Base-by-base conservation (phyloP, 768 basidiomycete species). In the Hemileccinum rubropunctum region DNA sequence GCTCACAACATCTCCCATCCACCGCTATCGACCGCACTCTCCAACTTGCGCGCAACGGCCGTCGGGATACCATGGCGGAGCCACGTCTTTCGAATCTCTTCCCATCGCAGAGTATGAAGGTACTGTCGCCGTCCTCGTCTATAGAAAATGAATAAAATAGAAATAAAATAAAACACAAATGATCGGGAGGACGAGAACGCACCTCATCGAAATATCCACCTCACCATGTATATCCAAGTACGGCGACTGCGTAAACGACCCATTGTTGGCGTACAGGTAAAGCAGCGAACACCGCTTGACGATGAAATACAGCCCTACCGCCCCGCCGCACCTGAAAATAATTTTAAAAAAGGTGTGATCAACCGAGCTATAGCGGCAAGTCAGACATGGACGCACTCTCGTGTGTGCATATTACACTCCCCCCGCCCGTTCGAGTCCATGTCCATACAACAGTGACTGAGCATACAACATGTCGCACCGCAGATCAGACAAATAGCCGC, bases 181-280 rank as follows among this genome's bases (percentile, higher is more conserved):
- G n/a, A n/a, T n/a, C n/a, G n/a, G n/a, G n/a, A n/a, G n/a, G n/a
- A n/a, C n/a, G n/a, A 32, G 30, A n/a, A 62, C 77, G 49, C 58
- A 92, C 94, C 91, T 83, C 86, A 95, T 91, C 3, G 87, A 88
- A 12, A 90, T 75, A 65, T 98, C 95, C 2, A 92, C 80, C 61
- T 98, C 97, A 1, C 95, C 97, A 53, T 98, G 97, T 1, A 81
- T 81, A 59, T 99, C 97, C 35, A 98, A 78, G 61, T 97, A 98
- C 0, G 95, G 94, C 27, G 95, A 88, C 13, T 83, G 80, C 1
- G 80, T 77, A 68, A 95, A 98, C 3, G 90, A 83, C n/a, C 95
- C 97, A 43, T 86, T 91, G 53, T 83, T 84, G 27, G 86, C 86
- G 61, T 92, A 94, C 15, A 98, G 76, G 66, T 90, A 98, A 13